Evolutionary conservation across 345 rosid species (phyloP), one percentile per base, ranked within the genome.

Genomic region (Salix brachista): DNA sequence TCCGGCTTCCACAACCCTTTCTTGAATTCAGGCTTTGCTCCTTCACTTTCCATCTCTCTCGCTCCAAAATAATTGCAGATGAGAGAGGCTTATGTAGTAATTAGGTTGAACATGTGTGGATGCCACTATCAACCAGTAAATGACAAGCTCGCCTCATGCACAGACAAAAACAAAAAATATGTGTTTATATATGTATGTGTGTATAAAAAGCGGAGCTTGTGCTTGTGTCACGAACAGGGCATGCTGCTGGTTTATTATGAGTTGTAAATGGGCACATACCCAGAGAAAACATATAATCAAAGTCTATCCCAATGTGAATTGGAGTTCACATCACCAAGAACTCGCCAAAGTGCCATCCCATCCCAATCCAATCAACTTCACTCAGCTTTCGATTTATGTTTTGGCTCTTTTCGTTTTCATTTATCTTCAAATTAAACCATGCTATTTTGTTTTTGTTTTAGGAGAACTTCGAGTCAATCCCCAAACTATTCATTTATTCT

Each of bases 1-100:
- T 91, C 98, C 50, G 98, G 96, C 76, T 87, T 93, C 98, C 96
- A 93, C 77, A 93, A 76, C 3, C 94, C 97, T 79, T 88, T 91
- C 83, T 85, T 91, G 56, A 78, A 67, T 42, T 75, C 78, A 60
- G 80, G 72, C 83, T 86, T 85, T 23, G n/a, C 78, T 81, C 79
- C 81, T 79, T 74, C 78, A 41, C 60, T 81, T 50, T 85, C 88
- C 90, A 85, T 88, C 42, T 44, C 75, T 21, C 69, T 71, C 62
- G 37, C 28, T 64, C 46, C 30, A 18, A 58, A 69, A 17, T 41
- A 21, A 46, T 62, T 23, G 70, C 25, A 6, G 52, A 28, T 19
- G n/a, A 21, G 36, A 61, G 32, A 23, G 72, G 60, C 4, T 61
- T 77, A 77, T 74, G 70, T 64, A 69, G 77, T 65, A 28, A 30